Evolutionary conservation across 2,329 filamentous ascomycete genomes (phyloP), one percentile per base, ranked within the genome.

Genomic region (Pyrenochaeta sp.): DNA sequence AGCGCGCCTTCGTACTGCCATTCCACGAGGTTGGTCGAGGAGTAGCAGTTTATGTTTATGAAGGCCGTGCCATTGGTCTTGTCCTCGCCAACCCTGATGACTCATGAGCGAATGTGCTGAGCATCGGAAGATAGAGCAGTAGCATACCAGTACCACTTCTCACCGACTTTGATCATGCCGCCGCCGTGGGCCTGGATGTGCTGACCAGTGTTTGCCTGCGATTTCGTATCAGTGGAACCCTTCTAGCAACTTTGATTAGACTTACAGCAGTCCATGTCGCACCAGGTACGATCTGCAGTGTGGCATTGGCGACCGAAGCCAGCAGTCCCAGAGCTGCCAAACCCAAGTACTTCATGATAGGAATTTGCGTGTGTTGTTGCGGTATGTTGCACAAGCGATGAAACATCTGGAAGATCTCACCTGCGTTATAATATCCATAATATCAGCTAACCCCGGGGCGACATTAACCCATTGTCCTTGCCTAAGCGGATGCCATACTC

Each of bases 161-260:
- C 80, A 43, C 82, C 80, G 1, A 85, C 84, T 64, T 85, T 79
- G 67, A 89, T 83, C n/a, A 90, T 80, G 40, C 87, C 87, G 1
- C 84, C 86, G 1, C 88, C 88, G 66, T 90, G 88, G 0, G 88
- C 88, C 78, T 90, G 87, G 2, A 91, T 79, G 62, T 88, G 86
- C 32, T 84, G 80, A 6, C 82, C 83, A 48, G 70, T 79, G 79
- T 77, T 77, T 15, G 68, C 73, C 75, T 77, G 22, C 6, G 40
- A 48, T 47, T 12, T 15, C 6, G 22, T 19, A 13, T 69, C 28
- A 68, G 58, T 24, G 42, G 30, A 30, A 10, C 30, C 7, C 10
- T 50, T 10, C 12, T 1, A 10, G 22, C 10, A 34, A 1, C 25
- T 28, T 30, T 5, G 10, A 9, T 30, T 9, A 15, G 8, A 59